These are phyloP conservation scores for Blyttiomyces sp. DNA, from an alignment of 371 early-diverging fungal species.

Conservation along the genomic window DNA sequence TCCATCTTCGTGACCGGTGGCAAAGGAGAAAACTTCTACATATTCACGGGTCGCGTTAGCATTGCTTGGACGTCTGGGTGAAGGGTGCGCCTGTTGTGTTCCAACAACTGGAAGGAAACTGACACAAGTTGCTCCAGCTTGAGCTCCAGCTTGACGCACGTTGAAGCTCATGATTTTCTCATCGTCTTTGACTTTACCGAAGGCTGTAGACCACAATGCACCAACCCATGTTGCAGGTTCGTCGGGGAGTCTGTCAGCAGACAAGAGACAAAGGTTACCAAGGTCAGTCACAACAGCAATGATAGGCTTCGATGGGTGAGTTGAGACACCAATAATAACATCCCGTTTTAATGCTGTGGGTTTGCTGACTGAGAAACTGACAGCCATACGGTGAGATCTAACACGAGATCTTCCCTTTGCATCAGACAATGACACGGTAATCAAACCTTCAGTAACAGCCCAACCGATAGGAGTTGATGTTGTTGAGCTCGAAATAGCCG, in stretches of 20 bases:
- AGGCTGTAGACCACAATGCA: conserved; percentile 5
- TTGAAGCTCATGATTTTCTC: conserved; percentile 8
- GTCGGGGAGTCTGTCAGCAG: conserved; percentile 14
- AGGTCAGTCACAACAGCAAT: conserved; percentile 23
- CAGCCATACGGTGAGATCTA: not conserved
- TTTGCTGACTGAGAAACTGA: not conserved
- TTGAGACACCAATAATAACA: conserved; percentile 19
- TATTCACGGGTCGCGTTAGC: no score
- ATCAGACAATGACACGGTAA: conserved; percentile 17
- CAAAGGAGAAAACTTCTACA: conserved; percentile 19
- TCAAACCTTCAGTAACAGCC: conserved; percentile 23
- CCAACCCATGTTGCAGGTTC: conserved; percentile 17
- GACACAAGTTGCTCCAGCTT: conserved; percentile 8
- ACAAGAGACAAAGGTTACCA: conserved; percentile 20
- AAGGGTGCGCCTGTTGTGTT: not conserved
- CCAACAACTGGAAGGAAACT: not conserved
- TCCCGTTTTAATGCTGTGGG: conserved; percentile 6
- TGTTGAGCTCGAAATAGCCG: not conserved
- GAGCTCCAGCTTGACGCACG: conserved; percentile 5
- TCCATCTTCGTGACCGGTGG: conserved; percentile 27
- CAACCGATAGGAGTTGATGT: conserved; percentile 13
- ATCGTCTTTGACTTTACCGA: conserved; percentile 1
- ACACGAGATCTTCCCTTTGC: conserved; percentile 1
- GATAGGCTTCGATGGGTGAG: conserved; percentile 20
- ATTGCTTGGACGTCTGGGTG: no score